phyloP scores from a whole-genome alignment of 345 rosid species.

The Trapa bicornis region DNA sequence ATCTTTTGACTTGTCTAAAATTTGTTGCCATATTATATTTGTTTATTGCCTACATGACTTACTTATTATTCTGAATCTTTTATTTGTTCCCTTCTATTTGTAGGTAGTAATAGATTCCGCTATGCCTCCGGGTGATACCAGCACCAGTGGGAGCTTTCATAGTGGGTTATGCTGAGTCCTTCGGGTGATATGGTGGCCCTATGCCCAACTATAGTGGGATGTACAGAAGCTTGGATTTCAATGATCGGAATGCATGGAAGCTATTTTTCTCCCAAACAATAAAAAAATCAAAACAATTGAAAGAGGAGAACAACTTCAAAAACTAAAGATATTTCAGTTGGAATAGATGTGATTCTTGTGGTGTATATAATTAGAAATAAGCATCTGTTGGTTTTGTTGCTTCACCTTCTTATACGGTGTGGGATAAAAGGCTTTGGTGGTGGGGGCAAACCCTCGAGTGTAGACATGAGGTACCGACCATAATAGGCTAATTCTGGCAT shows the following conservation, averaged over 20 bases:
- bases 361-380: background rate
- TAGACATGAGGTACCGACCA: constrained; percentile 89
- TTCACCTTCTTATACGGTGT: constrained; percentile 6
- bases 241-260: constrained; percentile 39
- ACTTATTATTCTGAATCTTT: background rate
- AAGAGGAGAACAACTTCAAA: background rate
- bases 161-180: constrained; percentile 38
- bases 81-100: background rate
- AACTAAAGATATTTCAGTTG: background rate
- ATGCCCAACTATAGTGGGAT: constrained; percentile 64
- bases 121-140: constrained; percentile 77
- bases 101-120: constrained; percentile 99
- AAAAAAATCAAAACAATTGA: background rate
- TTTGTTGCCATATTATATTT: background rate
- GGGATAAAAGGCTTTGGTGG: constrained; percentile 18
- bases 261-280: background rate
- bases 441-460: constrained; percentile 56
- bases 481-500: constrained; percentile 20
- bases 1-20: background rate
- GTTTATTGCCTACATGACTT: background rate
- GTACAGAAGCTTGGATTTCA: constrained; percentile 66
- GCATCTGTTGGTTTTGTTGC: background rate
- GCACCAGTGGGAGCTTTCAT: constrained; percentile 46
- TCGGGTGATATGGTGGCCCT: constrained; percentile 79
- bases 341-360: background rate